Conservation (phyloP, 495 filamentous ascomycete species). For the Lophiotrema nucula region DNA sequence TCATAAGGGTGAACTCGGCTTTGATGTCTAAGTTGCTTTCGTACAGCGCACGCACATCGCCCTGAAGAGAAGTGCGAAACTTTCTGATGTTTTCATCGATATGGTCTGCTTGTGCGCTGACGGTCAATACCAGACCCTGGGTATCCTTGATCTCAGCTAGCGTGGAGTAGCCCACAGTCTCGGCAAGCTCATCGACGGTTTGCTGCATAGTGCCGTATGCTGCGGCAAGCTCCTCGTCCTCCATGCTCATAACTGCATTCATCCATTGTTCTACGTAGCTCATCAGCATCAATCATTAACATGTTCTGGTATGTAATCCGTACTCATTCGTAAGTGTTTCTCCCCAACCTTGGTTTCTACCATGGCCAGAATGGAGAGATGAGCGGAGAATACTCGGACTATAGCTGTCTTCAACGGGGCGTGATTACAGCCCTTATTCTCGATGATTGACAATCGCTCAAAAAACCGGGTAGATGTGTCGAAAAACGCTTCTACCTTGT, state of each 20-base stretch:
- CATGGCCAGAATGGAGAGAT: neutral
- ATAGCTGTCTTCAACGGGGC: neutral
- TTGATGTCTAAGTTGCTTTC: neutral
- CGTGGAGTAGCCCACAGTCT: neutral
- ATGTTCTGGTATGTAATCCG: neutral
- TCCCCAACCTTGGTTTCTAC: neutral
- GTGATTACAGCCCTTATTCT: slow-evolving; percentile 8
- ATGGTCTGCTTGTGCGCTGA: neutral
- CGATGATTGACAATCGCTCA: slow-evolving; percentile 34
- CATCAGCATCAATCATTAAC: neutral
- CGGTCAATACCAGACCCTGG: neutral
- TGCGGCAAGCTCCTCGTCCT: neutral
- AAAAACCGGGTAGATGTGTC: slow-evolving; percentile 33
- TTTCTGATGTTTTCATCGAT: neutral
- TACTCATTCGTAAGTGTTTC: neutral
- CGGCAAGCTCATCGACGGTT: slow-evolving; percentile 1
- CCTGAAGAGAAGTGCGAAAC: neutral
- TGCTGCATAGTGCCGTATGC: neutral
- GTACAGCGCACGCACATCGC: neutral
- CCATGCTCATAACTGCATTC: neutral
- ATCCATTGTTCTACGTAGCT: slow-evolving; percentile 7
- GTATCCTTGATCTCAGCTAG: neutral
- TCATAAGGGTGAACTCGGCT: neutral
- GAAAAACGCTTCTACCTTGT: slow-evolving; percentile 36
- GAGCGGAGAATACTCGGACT: slow-evolving; percentile 1